phyloP scores from a whole-genome alignment of 441 rosid genomes.

The Viola pubescens region DNA sequence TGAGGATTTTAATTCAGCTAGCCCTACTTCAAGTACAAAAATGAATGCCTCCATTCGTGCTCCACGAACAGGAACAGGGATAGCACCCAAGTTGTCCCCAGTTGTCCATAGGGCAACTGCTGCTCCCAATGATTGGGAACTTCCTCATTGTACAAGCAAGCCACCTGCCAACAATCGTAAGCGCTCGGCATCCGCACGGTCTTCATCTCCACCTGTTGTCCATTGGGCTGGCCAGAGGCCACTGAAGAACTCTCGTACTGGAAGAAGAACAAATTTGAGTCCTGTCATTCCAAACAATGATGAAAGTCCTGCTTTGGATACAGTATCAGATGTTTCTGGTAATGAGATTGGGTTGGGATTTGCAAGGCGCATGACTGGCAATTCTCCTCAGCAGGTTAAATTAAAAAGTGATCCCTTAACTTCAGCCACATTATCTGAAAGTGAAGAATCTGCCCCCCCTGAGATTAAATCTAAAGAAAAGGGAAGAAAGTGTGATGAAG shows the following conservation, averaged over 20 bases:
- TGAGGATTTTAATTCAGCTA: conserved; percentile 75
- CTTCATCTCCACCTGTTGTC: conserved; percentile 89
- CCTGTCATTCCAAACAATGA: conserved; percentile 72
- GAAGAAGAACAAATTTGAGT: conserved; percentile 81
- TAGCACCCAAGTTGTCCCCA: conserved; percentile 64
- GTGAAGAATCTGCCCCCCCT: conserved; percentile 82
- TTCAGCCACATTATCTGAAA: conserved; percentile 74
- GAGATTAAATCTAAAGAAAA: conserved; percentile 74
- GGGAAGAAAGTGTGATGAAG: conserved; percentile 64
- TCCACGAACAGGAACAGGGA: conserved; percentile 70
- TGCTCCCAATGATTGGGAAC: conserved; percentile 78
- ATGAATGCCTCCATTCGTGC: conserved; percentile 65
- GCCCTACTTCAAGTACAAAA: conserved; percentile 73
- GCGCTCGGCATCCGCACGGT: conserved; percentile 58
- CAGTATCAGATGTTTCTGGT: conserved; percentile 63
- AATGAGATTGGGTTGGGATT: conserved; percentile 64
- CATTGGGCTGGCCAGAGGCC: conserved; percentile 94
- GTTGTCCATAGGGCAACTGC: conserved; percentile 60
- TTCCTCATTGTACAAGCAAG: conserved; percentile 73
- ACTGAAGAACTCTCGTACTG: conserved; percentile 80
- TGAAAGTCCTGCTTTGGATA: conserved; percentile 61
- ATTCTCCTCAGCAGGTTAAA: conserved; percentile 72
- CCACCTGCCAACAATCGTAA: conserved; percentile 74
- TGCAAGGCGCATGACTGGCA: conserved; percentile 54
- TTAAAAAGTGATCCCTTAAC: conserved; percentile 64